These are phyloP conservation scores for Trichoderma asperellum DNA, from an alignment of 2,329 filamentous ascomycete genomes.

Conservation along the genomic window DNA sequence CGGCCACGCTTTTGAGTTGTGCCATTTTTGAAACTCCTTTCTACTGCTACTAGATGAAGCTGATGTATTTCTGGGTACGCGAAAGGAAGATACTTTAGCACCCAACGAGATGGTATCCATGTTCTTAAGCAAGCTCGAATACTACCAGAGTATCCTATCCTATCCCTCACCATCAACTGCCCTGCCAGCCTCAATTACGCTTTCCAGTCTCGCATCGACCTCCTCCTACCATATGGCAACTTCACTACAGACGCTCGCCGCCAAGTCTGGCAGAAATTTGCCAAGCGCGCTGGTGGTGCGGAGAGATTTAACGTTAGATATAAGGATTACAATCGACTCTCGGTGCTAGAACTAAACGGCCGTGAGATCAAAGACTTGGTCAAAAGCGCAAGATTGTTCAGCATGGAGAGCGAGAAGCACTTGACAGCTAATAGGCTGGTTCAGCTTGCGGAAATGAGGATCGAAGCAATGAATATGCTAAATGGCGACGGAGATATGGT, in stretches of 20 bases:
- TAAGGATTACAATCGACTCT: background rate
- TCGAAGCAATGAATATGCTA: background rate
- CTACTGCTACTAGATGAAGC: too few relatives aligned
- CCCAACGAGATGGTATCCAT: too few relatives aligned
- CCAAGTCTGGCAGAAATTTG: background rate
- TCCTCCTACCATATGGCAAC: too few relatives aligned
- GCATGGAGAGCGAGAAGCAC: background rate
- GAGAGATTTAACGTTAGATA: background rate
- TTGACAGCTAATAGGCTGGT: background rate
- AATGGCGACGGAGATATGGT: background rate
- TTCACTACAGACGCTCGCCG: background rate
- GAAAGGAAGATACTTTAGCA: too few relatives aligned
- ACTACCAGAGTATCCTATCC: too few relatives aligned
- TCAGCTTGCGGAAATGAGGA: constrained; percentile 2
- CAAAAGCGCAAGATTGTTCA: background rate
- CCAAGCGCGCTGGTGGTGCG: background rate
- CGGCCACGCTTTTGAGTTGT: too few relatives aligned
- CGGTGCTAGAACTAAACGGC: background rate
- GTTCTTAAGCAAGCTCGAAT: too few relatives aligned
- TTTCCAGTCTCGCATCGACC: too few relatives aligned
- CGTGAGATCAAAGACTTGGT: constrained; percentile 9
- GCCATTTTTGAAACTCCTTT: too few relatives aligned
- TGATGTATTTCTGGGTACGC: too few relatives aligned
- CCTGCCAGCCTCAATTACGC: too few relatives aligned
- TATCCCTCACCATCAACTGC: too few relatives aligned